Evolutionary conservation across 331 rosid genomes (phyloP), one percentile per base, ranked within the genome.

Genomic region (Phaseolus coccineus): DNA sequence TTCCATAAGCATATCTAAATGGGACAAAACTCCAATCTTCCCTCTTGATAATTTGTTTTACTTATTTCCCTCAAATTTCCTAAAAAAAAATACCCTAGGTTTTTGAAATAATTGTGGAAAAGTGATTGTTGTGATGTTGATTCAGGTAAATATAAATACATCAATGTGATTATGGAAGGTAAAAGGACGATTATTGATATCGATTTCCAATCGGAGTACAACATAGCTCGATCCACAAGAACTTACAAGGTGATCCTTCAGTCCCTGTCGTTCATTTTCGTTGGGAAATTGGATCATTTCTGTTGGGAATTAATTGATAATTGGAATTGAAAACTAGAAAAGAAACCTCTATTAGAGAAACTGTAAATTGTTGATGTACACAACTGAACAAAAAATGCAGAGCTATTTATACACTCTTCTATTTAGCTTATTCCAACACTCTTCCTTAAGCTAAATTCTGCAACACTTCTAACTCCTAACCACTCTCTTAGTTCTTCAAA

Each of bases 131-230:
- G 3, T 72, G 68, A 52, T 57, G 77, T 61, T 52, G 67, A 25
- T 69, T 84, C 87, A 93, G 99, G 99, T 66, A 97, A 91, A 77
- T 91, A 95, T 67, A 98, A 95, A 86, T 95, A 87, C 82, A 87
- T 93, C 31, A 98, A 95, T 84, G 98, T 91, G 81, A 52, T 91
- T 4, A 82, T 85, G 57, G 88, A 91, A 46, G 92, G 88, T n/a
- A 94, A 89, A 77, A 89, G 98, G 57, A 44, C 93, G 83, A 69
- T 95, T 50, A 48, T 95, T 1, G 99, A 95, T 77, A 82, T 95
- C 7, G 99, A 95, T 90, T 93, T 95, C 77, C 87, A 89, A 81
- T 95, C 99, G 2, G 99, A 95, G 88, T 95, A 93, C 69, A 97
- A 95, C 81, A 88, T 95, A 64, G 99, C 99, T 5, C 90, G 99